Conservation (phyloP, 345 rosid genomes). For the Citrus glauca region DNA sequence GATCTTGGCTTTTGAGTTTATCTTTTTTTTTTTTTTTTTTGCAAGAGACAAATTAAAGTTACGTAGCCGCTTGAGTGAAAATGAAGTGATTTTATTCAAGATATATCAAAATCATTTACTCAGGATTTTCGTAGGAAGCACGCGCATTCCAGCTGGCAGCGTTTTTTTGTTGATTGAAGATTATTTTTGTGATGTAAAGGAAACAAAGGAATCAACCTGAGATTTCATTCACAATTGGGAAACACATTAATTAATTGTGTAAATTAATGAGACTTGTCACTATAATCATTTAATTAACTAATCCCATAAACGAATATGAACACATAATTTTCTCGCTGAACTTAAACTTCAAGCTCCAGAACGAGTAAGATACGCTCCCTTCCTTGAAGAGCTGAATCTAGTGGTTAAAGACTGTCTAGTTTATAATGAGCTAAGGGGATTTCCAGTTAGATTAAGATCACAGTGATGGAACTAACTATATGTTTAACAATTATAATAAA, state of each 20-base stretch:
- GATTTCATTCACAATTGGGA: conserved; percentile 1
- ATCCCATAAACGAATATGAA: neutral
- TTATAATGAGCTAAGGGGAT: no score
- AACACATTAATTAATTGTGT: no score
- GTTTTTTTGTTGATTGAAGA: conserved; percentile 1
- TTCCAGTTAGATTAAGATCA: no score
- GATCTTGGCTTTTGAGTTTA: conserved; percentile 7
- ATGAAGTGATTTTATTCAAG: neutral
- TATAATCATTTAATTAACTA: no score
- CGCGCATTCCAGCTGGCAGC: neutral
- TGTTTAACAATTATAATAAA: no score
- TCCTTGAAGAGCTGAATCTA: no score
- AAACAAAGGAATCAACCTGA: neutral
- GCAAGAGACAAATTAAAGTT: neutral
- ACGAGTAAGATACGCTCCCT: neutral
- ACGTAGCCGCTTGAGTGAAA: neutral
- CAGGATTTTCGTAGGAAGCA: neutral
- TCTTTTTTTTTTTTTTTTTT: no score
- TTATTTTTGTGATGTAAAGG: neutral
- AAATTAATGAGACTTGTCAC: no score
- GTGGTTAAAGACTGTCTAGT: no score
- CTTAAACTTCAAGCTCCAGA: neutral
- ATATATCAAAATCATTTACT: neutral
- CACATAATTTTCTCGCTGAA: neutral
- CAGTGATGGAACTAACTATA: no score